Evolutionary conservation across 2,329 filamentous ascomycete genomes (phyloP), one percentile per base, ranked within the genome.

Genomic region (Cryoendolithus antarcticus): DNA sequence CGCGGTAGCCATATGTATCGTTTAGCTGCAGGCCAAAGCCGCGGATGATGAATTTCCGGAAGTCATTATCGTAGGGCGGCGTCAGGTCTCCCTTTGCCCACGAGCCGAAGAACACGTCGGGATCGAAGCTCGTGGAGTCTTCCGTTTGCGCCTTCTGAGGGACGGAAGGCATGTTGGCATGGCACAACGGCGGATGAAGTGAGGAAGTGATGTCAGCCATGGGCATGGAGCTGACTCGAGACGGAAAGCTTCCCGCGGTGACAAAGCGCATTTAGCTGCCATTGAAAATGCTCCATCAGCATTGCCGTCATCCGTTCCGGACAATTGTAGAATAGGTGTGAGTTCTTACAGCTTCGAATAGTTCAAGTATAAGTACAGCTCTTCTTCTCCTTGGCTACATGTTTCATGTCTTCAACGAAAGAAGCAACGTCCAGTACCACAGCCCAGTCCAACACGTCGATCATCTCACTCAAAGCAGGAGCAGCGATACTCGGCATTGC

Each of bases 1-100:
- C 70, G 42, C 64, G 62, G 47, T 74, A 74, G 13, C 63, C 59
- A 46, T 72, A 74, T 38, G 56, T 57, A 48, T 72, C 69, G 27
- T 57, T 52, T 1, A 49, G 42, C 4, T 60, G 57, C 4, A 74
- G 62, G 8, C 58, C 57, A 51, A 74, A 74, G 3, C 67, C 60
- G 32, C 60, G 54, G 40, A 62, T 55, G 44, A 73, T 63, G 45
- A 66, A 66, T 30, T 60, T 57, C 27, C 59, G 57, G 37, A 74
- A 62, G 40, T 67, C 61, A 48, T 67, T 60, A 38, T 60, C 48
- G 38, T 62, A 57, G 5, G 60, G 57, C 5, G 55, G 51, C n/a
- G 56, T 54, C 33, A 51, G 51, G n/a, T 52, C 48, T 28, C 62
- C 60, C 4, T 60, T 54, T 2, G 52, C 55, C 66, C 66, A 70